These are phyloP conservation scores for Erodium moschatum DNA, from an alignment of 441 rosid genomes.

Conservation along the genomic window DNA sequence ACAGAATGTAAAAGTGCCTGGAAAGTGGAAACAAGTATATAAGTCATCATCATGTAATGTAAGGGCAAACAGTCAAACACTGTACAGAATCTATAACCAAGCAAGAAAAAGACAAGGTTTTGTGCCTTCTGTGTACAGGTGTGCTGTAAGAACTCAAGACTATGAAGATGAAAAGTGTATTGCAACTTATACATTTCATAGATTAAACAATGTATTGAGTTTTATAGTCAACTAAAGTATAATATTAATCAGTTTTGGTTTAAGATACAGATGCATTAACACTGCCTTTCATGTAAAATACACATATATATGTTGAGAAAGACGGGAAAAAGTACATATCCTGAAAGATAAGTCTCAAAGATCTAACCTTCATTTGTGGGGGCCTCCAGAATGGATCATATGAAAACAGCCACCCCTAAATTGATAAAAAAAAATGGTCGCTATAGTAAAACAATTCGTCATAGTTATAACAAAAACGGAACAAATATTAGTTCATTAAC, in stretches of 20 bases:
- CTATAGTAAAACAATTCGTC: conserved; percentile 10
- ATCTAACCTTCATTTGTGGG: conserved; percentile 61
- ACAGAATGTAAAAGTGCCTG: conserved; percentile 95
- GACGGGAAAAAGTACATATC: background rate
- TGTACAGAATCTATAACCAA: too few species aligned
- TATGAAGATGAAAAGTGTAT: too few species aligned
- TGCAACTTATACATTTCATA: too few species aligned
- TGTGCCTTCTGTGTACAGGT: too few species aligned
- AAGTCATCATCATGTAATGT: background rate
- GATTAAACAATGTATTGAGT: too few species aligned
- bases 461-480: background rate
- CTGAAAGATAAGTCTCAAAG: background rate
- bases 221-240: too few species aligned
- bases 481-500: conserved; percentile 27
- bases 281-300: background rate
- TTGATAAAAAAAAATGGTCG: conserved; percentile 4
- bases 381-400: conserved; percentile 81
- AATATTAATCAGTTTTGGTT: background rate
- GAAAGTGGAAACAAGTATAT: conserved; percentile 11
- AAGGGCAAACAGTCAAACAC: background rate
- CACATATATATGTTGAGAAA: background rate
- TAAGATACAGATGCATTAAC: background rate
- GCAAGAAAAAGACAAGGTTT: too few species aligned
- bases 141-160: too few species aligned
- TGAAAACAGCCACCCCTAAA: conserved; percentile 70